These are phyloP conservation scores for Pelargonium citronellum DNA, from an alignment of 441 rosid genomes.

Conservation along the genomic window DNA sequence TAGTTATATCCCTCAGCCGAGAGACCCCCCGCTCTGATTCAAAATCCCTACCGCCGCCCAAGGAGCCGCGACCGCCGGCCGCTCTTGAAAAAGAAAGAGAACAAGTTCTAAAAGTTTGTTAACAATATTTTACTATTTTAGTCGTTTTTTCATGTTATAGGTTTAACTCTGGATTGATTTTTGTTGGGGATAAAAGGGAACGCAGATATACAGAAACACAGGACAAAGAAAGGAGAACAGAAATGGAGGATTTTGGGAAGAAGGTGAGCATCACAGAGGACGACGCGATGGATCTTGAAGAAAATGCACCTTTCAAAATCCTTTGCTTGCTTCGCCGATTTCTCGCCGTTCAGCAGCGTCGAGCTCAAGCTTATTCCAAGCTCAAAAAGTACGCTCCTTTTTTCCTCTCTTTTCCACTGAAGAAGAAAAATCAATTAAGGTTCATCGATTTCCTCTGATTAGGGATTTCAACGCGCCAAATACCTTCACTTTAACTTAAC, in stretches of 20 bases:
- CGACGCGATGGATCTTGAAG: slow-evolving; percentile 34
- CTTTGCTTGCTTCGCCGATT: slow-evolving; percentile 52
- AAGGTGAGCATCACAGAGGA: slow-evolving; percentile 40
- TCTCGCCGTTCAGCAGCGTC: slow-evolving; percentile 66
- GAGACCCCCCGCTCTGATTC: too few species aligned
- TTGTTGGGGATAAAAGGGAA: neutral
- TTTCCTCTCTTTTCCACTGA: neutral
- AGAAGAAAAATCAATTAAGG: neutral
- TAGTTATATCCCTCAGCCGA: too few species aligned
- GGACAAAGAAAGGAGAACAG: neutral
- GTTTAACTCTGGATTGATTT: too few species aligned
- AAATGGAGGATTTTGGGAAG: slow-evolving; percentile 70
- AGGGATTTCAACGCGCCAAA: neutral
- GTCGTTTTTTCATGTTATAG: too few species aligned
- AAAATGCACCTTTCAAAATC: slow-evolving; percentile 24
- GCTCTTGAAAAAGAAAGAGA: too few species aligned
- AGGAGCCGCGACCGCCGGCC: too few species aligned
- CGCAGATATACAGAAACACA: neutral
- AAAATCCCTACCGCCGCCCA: too few species aligned
- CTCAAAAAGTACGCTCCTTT: slow-evolving; percentile 48
- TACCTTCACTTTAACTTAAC: neutral
- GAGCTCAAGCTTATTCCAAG: slow-evolving; percentile 76
- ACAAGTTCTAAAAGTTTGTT: too few species aligned
- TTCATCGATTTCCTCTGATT: neutral
- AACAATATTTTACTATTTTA: too few species aligned